Base-by-base conservation (phyloP, 345 rosid genomes). In the Zanthoxylum bungeanum region DNA sequence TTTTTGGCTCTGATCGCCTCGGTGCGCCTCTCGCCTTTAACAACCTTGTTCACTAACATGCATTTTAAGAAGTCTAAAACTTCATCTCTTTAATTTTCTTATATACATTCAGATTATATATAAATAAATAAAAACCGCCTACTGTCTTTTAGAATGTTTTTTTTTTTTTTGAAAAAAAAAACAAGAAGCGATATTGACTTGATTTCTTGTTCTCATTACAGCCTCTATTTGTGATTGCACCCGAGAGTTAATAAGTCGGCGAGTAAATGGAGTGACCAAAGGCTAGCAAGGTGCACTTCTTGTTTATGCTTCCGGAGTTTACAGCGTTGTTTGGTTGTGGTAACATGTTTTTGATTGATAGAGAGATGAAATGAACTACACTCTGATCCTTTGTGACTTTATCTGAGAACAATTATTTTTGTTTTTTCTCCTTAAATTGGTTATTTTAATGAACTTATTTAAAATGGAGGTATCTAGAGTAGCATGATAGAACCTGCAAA, bases 181-280 rank as follows among this genome's bases (percentile, higher is more conserved):
- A n/a, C 19, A 42, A 11, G 47, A 17, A 14, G 19, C 19, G 21
- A 9, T 60, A 69, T 27, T 68, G 60, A 57, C 21, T 27, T 44
- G 2, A 21, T 33, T 76, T 37, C 12, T 68, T 30, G 62, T 22
- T 64, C 25, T 25, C 25, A 67, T 68, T 63, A 63, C 91, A 92
- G 97, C 96, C 97, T 69, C 78, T 92, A 73, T 84, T 90, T 52
- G 84, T 92, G 78, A 86, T 90, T 73, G 88, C 87, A 81, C 93
- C 91, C 19, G 88, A 82, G 85, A 79, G 64, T 56, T 11, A 1
- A 24, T 21, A 6, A 42, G 44, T 58, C 9, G 44, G 64, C 52
- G 64, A 51, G 58, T 62, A 57, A 51, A 64, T 19, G 50, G 27
- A 69, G 31, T 7, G 24, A 75, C 64, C 39, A 28, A 69, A 53